Evolutionary conservation across 257 asterid species (phyloP), one percentile per base, ranked within the genome.

Genomic region (Nicotiana noctiflora): DNA sequence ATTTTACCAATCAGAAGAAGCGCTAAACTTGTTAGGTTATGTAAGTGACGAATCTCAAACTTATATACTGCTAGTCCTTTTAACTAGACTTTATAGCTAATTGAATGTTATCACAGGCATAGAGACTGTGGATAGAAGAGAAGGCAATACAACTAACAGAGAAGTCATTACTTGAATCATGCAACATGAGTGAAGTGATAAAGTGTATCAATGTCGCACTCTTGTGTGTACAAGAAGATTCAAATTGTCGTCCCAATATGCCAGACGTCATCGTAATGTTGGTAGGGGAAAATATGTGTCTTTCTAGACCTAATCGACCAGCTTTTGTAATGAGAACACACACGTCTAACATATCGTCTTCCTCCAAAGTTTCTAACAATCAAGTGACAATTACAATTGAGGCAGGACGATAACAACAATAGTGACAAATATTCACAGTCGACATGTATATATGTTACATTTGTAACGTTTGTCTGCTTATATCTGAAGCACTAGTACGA

Each of bases 221-320:
- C 2, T 32, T 85, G 70, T 85, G 88, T 25, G 85, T 85, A 11
- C 82, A 82, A 25, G 85, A 82, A 74, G 82, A 82, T 57, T 81
- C 85, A 1, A 10, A 6, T 11, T 76, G 79, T 65, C 82, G 85
- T 19, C 88, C 85, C 19, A 64, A 85, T 60, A 85, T 82, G 85
- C 29, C 83, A 4, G 25, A 75, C 14, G 84, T 85, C 19, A 53
- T 82, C 8, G 7, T 21, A 17, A 79, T 85, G 88, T 81, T 85
- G 11, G 25, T 66, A 19, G 37, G 76, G 51, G 84, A 82, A 79
- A 46, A 44, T n/a, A 29, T 61, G 25, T 13, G 72, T 27, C 74
- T 82, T 62, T 79, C 83, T 8, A 21, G 8, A 19, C 88, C 85
- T 23, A 46, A 75, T 32, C 83, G 80, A 62, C 85, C 85, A 2